These are phyloP conservation scores for Zygosaccharomyces siamensis DNA, from an alignment of 805 yeast species.

Conservation along the genomic window DNA sequence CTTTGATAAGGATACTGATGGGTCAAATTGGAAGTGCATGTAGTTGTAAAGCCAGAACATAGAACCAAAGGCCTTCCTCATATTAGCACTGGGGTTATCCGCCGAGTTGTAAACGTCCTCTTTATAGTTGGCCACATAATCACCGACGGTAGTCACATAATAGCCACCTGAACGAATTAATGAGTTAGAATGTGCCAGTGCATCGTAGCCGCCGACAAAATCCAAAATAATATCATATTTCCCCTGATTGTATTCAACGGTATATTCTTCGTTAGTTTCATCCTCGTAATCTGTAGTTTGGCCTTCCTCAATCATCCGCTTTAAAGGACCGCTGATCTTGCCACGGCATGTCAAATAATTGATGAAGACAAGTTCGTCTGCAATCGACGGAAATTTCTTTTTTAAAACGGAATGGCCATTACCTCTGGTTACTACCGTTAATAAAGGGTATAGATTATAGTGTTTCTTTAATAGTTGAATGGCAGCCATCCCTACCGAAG, in stretches of 20 bases:
- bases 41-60: constrained; percentile 38
- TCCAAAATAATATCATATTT: constrained; percentile 66
- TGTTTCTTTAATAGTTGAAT: constrained; percentile 54
- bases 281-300: constrained; percentile 34
- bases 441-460: constrained; percentile 43
- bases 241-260: constrained; percentile 35
- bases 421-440: constrained; percentile 57
- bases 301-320: constrained; percentile 32
- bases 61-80: constrained; percentile 36
- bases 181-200: constrained; percentile 41
- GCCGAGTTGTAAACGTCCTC: constrained; percentile 36
- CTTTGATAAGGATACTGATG: constrained; percentile 26
- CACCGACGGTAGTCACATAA: constrained; percentile 63
- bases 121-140: constrained; percentile 41
- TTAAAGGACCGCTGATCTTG: constrained; percentile 31
- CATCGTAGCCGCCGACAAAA: constrained; percentile 61
- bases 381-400: constrained; percentile 37
- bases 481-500: constrained; percentile 63
- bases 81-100: constrained; percentile 35
- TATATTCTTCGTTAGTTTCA: constrained; percentile 23
- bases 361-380: constrained; percentile 38
- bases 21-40: constrained; percentile 35
- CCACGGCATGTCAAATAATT: constrained; percentile 34
- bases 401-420: constrained; percentile 43
- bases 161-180: constrained; percentile 47